Conservation (phyloP, 345 rosid genomes). For the Reutealis trisperma region DNA sequence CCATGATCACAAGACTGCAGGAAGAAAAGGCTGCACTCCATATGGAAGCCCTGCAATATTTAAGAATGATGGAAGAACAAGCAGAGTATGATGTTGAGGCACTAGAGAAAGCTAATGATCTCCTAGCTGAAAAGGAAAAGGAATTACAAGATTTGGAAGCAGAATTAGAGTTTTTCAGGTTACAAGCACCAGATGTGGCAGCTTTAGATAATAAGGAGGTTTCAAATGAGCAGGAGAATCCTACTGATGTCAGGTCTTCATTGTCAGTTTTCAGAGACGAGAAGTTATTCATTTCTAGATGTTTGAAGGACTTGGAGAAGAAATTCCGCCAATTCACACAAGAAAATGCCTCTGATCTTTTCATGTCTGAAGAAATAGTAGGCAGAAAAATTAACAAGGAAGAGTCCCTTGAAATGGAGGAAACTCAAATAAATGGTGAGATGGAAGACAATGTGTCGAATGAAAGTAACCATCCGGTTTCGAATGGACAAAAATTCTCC, state of each 20-base stretch:
- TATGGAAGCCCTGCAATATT: conserved; percentile 87
- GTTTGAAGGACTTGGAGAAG: conserved; percentile 40
- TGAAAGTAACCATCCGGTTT: neutral
- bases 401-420: conserved; percentile 21
- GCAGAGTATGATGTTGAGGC: conserved; percentile 90
- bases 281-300: conserved; percentile 34
- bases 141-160: conserved; percentile 74
- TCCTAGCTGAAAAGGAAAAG: conserved; percentile 65
- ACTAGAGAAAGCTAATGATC: conserved; percentile 68
- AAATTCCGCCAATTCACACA: conserved; percentile 37
- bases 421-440: conserved; percentile 4
- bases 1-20: conserved; percentile 94
- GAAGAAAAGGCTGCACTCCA: conserved; percentile 86
- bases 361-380: conserved; percentile 26
- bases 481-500: conserved; percentile 1
- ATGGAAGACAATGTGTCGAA: conserved; percentile 19
- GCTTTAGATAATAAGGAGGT: neutral
- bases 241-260: conserved; percentile 12
- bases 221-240: conserved; percentile 28
- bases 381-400: conserved; percentile 18
- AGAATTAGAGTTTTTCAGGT: conserved; percentile 55
- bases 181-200: conserved; percentile 42
- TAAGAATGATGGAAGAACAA: conserved; percentile 88
- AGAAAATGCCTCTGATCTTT: conserved; percentile 18
- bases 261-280: conserved; percentile 42